Evolutionary conservation across 2,329 filamentous ascomycete species (phyloP).

Genomic region (Pseudopyricularia javanii): DNA sequence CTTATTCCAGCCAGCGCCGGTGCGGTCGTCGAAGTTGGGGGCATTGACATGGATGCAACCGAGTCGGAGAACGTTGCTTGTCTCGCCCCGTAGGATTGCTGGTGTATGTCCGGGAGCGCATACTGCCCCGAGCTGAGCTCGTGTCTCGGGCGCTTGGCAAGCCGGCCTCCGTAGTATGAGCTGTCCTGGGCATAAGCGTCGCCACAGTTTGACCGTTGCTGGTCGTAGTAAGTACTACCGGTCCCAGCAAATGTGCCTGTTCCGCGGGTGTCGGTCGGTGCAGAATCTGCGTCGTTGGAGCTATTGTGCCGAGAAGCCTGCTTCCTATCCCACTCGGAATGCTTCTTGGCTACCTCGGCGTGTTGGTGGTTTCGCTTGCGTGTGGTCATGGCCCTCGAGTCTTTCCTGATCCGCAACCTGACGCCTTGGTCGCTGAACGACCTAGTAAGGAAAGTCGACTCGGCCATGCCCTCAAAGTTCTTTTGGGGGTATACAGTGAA

Average conservation of each 20-base stretch:
- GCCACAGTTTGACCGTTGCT: background rate
- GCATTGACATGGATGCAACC: background rate
- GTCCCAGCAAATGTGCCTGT: background rate
- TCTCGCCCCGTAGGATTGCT: background rate
- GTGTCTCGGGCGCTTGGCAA: background rate
- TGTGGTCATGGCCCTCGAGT: slow-evolving; percentile 49
- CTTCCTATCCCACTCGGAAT: slow-evolving; percentile 5
- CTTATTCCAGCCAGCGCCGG: background rate
- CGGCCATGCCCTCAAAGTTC: slow-evolving; percentile 66
- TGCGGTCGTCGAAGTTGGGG: background rate
- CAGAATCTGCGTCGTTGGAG: background rate
- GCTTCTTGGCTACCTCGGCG: slow-evolving; percentile 12
- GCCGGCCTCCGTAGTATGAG: background rate
- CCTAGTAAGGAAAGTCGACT: slow-evolving; percentile 70
- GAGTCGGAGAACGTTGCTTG: background rate
- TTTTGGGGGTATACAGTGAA: slow-evolving; percentile 58
- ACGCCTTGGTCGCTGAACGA: slow-evolving; percentile 83
- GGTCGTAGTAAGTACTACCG: background rate
- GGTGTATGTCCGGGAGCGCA: background rate
- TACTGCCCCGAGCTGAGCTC: background rate
- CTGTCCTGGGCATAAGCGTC: background rate
- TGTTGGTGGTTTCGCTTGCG: slow-evolving; percentile 28
- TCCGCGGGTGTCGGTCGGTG: background rate
- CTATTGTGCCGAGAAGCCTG: slow-evolving; percentile 1
- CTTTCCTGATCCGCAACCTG: slow-evolving; percentile 69